These are phyloP conservation scores for Bipolaris zeicola DNA, from an alignment of 2,329 filamentous ascomycete species.

Conservation along the genomic window DNA sequence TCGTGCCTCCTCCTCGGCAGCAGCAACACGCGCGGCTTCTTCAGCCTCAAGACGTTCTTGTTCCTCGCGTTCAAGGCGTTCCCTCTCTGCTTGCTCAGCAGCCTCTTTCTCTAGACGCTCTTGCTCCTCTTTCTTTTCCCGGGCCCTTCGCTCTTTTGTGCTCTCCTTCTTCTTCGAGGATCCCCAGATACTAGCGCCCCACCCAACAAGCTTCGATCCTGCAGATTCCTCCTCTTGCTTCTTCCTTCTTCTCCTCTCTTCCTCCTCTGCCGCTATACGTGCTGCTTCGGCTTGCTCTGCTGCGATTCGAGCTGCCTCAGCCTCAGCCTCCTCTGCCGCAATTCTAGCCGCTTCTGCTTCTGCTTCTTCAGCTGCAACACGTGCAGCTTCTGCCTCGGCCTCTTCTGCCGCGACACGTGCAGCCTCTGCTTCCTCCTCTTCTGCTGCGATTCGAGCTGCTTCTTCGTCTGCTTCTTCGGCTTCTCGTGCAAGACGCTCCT, in stretches of 20 bases:
- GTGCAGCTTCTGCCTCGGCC: conserved; percentile 25
- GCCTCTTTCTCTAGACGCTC: conserved; percentile 20
- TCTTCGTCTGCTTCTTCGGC: conserved; percentile 40
- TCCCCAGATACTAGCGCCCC: conserved; percentile 33
- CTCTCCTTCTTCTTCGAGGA: conserved; percentile 48
- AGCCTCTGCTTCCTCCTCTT: conserved; percentile 22
- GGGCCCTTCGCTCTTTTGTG: conserved; percentile 37
- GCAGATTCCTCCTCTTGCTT: conserved; percentile 29
- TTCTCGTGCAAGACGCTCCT: conserved; percentile 29
- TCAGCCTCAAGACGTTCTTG: conserved; percentile 39
- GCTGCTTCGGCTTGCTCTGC: conserved; percentile 17
- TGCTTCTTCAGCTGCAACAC: conserved; percentile 12
- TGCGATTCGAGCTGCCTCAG: conserved; percentile 23
- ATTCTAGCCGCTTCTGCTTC: conserved; percentile 18
- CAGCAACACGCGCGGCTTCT: conserved; percentile 31
- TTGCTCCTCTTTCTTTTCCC: conserved; percentile 46
- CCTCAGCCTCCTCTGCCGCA: conserved; percentile 22
- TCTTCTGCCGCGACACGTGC: conserved; percentile 32
- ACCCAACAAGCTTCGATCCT: conserved; percentile 39
- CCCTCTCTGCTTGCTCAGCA: conserved; percentile 29
- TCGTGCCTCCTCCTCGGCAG: conserved; percentile 40
- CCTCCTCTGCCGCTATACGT: conserved; percentile 29
- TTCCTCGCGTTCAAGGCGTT: conserved; percentile 30
- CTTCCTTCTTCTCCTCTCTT: conserved; percentile 22
- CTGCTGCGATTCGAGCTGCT: conserved; percentile 30